Evolutionary conservation across 768 basidiomycete genomes (phyloP), one percentile per base, ranked within the genome.

Genomic region (Agaricus sinodeliciosus): DNA sequence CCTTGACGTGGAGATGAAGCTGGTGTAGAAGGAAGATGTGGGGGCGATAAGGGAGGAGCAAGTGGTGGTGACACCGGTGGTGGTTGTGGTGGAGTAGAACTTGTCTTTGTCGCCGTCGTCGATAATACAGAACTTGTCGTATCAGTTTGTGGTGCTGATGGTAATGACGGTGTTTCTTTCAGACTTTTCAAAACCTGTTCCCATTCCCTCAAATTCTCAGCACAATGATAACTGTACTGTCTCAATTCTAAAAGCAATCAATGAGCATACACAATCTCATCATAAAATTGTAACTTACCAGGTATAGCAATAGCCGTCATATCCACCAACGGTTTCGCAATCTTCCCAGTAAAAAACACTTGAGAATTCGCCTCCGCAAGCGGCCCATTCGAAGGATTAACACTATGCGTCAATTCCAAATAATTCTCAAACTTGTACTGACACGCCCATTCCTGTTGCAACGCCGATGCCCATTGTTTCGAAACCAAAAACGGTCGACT

Each of bases 401-500:
- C 75, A n/a, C 82, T 85, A 12, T 78, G 70, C 15, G 86, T 84
- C 27, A 98, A 73, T 34, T 82, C 77, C 49, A 92, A 80, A 50
- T 83, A 79, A 57, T 80, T 77, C 66, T 99, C 96, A 3, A 97
- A 77, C n/a, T 77, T 72, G 1, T 92, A 88, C 67, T 99, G 96
- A 9, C 81, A 82, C 7, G 81, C 76, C 96, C 96, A 98, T 70
- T 99, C 96, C 49, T 84, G 76, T 69, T 87, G 80, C 36, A 99
- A 69, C 2, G 90, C 93, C 12, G 81, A 75, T 7, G 94, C 93
- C 96, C 96, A 99, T 57, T 91, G 84, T 61, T 89, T 82, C 3
- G 92, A 91, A 12, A 96, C 90, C n/a, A 81, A 73, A 57, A 91
- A 89, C 0, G 96, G 95, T 16, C 95, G 93, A 57, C 87, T 86